A percentile compares a stretch with the other conserved stretches of the same genome.
phyloP scores from a whole-genome alignment of 495 filamentous ascomycete genomes.

The Platismatia glauca region DNA sequence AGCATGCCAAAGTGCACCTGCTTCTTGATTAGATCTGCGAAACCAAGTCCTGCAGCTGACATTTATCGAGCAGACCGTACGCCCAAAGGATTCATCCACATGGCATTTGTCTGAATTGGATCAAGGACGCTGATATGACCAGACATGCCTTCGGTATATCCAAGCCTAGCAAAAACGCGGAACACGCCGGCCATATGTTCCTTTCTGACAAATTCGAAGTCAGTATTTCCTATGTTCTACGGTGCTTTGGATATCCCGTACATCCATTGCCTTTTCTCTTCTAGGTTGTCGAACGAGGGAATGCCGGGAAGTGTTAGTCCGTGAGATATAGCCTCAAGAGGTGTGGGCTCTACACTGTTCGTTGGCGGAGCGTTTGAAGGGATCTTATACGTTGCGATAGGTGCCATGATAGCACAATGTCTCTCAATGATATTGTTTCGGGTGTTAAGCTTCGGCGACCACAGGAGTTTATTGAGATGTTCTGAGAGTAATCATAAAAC shows the following conservation, averaged over 20 bases:
- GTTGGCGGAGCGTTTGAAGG: background rate
- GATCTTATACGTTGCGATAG: background rate
- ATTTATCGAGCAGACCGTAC: background rate
- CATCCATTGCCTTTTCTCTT: slow-evolving; percentile 12
- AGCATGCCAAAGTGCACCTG: slow-evolving; percentile 36
- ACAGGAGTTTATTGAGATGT: background rate
- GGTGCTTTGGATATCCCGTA: background rate
- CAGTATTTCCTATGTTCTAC: background rate
- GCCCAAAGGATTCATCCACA: slow-evolving; percentile 30
- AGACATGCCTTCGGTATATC: slow-evolving; percentile 29
- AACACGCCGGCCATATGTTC: slow-evolving; percentile 41
- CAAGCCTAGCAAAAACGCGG: slow-evolving; percentile 27
- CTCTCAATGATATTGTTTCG: background rate
- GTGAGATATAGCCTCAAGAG: slow-evolving; percentile 11
- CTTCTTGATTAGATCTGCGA: background rate
- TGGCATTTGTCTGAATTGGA: slow-evolving; percentile 25
- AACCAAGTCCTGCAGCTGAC: background rate
- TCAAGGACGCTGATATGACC: slow-evolving; percentile 33
- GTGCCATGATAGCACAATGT: background rate
- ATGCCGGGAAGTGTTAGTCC: slow-evolving; percentile 9
- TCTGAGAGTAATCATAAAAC: background rate
- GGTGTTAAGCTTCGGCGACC: background rate
- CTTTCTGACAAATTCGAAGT: slow-evolving; percentile 21
- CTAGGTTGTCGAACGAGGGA: background rate
- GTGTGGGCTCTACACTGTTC: background rate